Percentiles rank a stretch among this genome's conserved stretches.
Conservation (phyloP, 352 stramenopile species). For the Phytophthora ohioensis region DNA sequence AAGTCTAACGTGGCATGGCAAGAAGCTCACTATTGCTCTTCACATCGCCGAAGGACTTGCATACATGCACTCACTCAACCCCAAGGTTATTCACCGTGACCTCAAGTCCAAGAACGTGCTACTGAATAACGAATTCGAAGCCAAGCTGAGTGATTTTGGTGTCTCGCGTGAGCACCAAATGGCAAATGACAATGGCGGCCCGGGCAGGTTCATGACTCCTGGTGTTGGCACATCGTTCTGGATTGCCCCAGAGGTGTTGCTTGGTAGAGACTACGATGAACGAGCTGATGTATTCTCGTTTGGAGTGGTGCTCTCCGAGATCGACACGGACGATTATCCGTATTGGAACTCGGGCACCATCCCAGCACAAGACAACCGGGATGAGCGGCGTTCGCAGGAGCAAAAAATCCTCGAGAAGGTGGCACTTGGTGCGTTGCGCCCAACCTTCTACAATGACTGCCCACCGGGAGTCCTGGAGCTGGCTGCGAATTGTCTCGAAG, state of each 20-base stretch:
- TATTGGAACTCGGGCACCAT: slow-evolving; percentile 54
- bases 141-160: slow-evolving; percentile 84
- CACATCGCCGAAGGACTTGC: slow-evolving; percentile 70
- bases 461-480: slow-evolving; percentile 49
- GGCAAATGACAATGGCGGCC: slow-evolving; percentile 14
- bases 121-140: slow-evolving; percentile 60
- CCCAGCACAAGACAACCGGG: slow-evolving; percentile 32
- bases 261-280: slow-evolving; percentile 56
- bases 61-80: slow-evolving; percentile 75
- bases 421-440: slow-evolving; percentile 44
- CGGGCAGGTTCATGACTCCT: slow-evolving; percentile 63
- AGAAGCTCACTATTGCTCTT: slow-evolving; percentile 67
- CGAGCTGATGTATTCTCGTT: slow-evolving; percentile 58
- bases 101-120: slow-evolving; percentile 87
- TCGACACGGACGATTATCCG: slow-evolving; percentile 59
- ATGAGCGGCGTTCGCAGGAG: slow-evolving; percentile 47
- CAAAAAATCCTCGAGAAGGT: slow-evolving; percentile 55
- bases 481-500: slow-evolving; percentile 55
- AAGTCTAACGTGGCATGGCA: slow-evolving; percentile 54
- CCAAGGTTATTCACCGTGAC: slow-evolving; percentile 81
- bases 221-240: slow-evolving; percentile 57
- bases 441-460: slow-evolving; percentile 65
- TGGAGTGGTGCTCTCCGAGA: slow-evolving; percentile 56
- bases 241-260: slow-evolving; percentile 54
- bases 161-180: slow-evolving; percentile 57